Percentiles rank a stretch among this genome's conserved stretches.
Conservation (phyloP, 805 yeast genomes). For the Lipomyces mesembrius region DNA sequence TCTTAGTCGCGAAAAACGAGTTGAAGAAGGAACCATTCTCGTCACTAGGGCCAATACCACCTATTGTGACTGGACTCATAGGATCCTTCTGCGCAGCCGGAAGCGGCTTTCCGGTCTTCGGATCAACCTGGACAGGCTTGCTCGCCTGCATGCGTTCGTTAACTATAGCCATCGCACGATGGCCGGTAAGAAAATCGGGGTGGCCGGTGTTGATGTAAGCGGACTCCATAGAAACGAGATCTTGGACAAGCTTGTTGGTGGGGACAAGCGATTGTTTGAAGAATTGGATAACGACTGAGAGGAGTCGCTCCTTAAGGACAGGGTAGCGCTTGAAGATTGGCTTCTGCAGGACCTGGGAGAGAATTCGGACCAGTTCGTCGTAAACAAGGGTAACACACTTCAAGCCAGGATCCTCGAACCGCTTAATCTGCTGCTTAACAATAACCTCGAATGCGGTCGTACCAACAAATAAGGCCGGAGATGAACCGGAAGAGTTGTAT, state of each 20-base stretch:
- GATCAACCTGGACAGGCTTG: conserved; percentile 79
- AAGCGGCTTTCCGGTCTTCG: conserved; percentile 85
- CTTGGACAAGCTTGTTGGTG: conserved; percentile 81
- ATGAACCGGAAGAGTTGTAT: conserved; percentile 95
- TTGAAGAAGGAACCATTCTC: conserved; percentile 84
- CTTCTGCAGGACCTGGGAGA: conserved; percentile 80
- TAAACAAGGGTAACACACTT: conserved; percentile 88
- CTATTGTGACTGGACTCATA: conserved; percentile 30
- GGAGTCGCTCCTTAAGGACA: conserved; percentile 81
- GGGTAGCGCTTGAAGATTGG: conserved; percentile 90
- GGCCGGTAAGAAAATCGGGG: conserved; percentile 93
- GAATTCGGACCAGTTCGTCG: conserved; percentile 91
- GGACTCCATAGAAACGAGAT: conserved; percentile 83
- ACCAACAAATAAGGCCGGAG: conserved; percentile 95
- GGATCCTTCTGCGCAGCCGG: conserved; percentile 41
- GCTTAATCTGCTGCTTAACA: conserved; percentile 88
- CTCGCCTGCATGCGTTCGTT: conserved; percentile 81
- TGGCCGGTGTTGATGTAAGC: conserved; percentile 97
- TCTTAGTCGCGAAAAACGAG: conserved; percentile 89
- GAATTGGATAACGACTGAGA: conserved; percentile 76
- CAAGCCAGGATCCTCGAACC: conserved; percentile 92
- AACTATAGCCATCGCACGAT: conserved; percentile 91
- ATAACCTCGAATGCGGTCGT: conserved; percentile 96
- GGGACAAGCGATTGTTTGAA: conserved; percentile 81
- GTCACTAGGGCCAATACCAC: conserved; percentile 51